Base-by-base conservation (phyloP, 768 basidiomycete species). In the Guyanaporus albipodus region DNA sequence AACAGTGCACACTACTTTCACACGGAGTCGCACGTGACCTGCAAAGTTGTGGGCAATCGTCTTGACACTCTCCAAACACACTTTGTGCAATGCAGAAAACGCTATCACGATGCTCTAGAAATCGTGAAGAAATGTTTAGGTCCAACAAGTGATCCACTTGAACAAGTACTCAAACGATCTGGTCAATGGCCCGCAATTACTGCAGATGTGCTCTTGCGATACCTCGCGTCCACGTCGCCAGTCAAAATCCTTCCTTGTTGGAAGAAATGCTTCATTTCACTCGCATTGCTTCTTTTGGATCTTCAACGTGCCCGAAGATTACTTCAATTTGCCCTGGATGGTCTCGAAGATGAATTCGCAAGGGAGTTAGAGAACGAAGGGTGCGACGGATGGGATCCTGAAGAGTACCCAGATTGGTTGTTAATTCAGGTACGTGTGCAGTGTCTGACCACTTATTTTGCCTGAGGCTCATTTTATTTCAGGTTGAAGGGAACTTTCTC, bases 401-500 rank as follows among this genome's bases (percentile, higher is more conserved):
- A 48, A 23, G 33, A 36, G 3, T 45, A 67, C 50, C 57, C 66
- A 3, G 71, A 72, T 46, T 75, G 73, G 74, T 54, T 73, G 0
- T 52, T 74, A 29, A 66, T 75, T 18, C 73, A 76, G 60, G 69
- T 72, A 18, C 18, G 33, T 19, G 26, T 34, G 2, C 22, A 1
- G 6, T 2, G 22, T 1, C 7, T 26, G 11, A 14, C 23, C 4
- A 4, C 22, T 11, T 15, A 1, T 4, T 12, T 26, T 8, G 14
- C 15, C 7, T 3, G 19, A 17, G 1, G 2, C 12, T 17, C 10
- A 14, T 22, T 23, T 6, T 17, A 9, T 14, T 42, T 26, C 48
- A 77, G 75, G 60, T 77, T 11, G 71, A 76, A 44, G 61, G 64
- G 2, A 76, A 43, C 72, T 12, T 4, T 78, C 79, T 46, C n/a